A percentile compares a stretch with the other conserved stretches of the same genome.
These are phyloP conservation scores for Lasiosphaeria ovina DNA, from an alignment of 495 filamentous ascomycete genomes.

Conservation along the genomic window DNA sequence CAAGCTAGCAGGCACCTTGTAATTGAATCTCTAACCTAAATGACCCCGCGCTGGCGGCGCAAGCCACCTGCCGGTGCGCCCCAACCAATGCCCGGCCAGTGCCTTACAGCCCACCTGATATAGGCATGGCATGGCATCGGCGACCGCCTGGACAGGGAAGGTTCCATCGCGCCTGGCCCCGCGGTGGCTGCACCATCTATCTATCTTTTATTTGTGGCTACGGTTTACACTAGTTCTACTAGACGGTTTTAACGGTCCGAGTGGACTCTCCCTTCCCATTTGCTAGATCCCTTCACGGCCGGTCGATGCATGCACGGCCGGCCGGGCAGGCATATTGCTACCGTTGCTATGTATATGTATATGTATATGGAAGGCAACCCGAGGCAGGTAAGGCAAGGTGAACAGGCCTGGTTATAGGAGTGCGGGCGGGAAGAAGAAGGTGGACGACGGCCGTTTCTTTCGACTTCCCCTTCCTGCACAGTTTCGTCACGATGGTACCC, in stretches of 20 bases:
- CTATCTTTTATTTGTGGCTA: background rate
- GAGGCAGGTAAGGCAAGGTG: background rate
- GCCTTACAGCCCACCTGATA: conserved; percentile 3
- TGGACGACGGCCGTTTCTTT: background rate
- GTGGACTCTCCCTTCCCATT: no score
- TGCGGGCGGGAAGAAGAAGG: no score
- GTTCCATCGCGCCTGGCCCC: background rate
- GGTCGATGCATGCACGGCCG: no score
- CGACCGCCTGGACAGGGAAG: conserved; percentile 2
- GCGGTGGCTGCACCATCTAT: background rate
- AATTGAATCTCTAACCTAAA: background rate
- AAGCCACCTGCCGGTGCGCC: background rate
- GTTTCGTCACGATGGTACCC: background rate
- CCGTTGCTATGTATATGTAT: no score
- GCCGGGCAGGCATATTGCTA: no score
- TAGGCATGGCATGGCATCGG: background rate
- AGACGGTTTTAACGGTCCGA: background rate
- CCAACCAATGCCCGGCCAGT: background rate
- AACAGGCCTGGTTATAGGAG: no score
- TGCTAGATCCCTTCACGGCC: no score
- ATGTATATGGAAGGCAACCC: background rate
- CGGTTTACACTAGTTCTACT: background rate
- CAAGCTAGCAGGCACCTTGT: background rate
- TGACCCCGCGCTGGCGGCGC: background rate
- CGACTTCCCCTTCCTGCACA: background rate